Percentiles rank a stretch among this genome's conserved stretches.
phyloP scores from a whole-genome alignment of 106 monocot species.

The Phalaenopsis equestris region DNA sequence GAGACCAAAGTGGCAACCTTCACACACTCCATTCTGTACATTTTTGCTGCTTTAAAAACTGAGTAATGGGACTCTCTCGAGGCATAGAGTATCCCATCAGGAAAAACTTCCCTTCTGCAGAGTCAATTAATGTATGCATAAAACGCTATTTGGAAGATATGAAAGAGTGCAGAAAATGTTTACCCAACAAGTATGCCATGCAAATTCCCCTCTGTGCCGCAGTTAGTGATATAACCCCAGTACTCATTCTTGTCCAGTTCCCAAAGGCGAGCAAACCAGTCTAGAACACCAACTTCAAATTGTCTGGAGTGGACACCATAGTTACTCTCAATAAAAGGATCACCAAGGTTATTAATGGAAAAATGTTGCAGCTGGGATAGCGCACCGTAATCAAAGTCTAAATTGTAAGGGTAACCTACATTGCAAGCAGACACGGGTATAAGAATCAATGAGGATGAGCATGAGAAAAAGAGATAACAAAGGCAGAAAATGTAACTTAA shows the following conservation, averaged over 20 bases:
- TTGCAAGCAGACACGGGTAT: not conserved
- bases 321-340: conserved; percentile 90
- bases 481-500: not conserved
- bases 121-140: not conserved
- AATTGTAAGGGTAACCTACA: conserved; percentile 80
- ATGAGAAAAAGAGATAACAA: not conserved
- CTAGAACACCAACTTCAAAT: conserved; percentile 78
- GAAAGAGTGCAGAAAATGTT: conserved; percentile 8
- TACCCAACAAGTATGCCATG: conserved; percentile 85
- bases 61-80: conserved; percentile 54
- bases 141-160: not conserved
- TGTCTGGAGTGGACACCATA: conserved; percentile 82
- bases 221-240: conserved; percentile 89
- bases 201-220: conserved; percentile 88
- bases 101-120: conserved; percentile 44
- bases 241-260: conserved; percentile 76
- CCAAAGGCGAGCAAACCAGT: conserved; percentile 92
- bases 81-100: conserved; percentile 45
- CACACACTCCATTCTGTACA: conserved; percentile 42
- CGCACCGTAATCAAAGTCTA: conserved; percentile 83
- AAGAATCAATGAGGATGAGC: not conserved
- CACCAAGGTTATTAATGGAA: conserved; percentile 87
- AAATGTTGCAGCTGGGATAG: conserved; percentile 69
- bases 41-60: conserved; percentile 42
- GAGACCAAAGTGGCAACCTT: conserved; percentile 38